Evolutionary conservation across 768 basidiomycete genomes (phyloP).

Genomic region (Thelephora aurantiotincta): DNA sequence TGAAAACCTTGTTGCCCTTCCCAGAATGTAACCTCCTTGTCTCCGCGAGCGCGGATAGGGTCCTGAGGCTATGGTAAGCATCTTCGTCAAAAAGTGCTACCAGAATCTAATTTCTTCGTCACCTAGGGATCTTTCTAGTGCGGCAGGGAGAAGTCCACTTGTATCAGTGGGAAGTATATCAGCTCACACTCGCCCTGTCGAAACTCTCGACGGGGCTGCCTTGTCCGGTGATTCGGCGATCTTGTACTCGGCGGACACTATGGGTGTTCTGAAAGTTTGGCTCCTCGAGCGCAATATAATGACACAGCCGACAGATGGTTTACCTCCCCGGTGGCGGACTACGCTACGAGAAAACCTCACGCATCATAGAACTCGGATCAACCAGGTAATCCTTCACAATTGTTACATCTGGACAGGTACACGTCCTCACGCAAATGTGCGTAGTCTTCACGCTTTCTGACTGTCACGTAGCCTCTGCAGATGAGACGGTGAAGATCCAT

Average conservation of each 20-base stretch:
- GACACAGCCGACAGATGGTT: constrained; percentile 17
- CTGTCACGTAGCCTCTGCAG: constrained; percentile 60
- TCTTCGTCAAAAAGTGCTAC: not conserved
- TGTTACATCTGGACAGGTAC: constrained; percentile 84
- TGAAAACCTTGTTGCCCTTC: constrained; percentile 71
- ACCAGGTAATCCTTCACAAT: constrained; percentile 51
- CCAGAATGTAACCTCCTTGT: constrained; percentile 53
- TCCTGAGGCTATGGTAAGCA: constrained; percentile 74
- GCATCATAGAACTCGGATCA: constrained; percentile 75
- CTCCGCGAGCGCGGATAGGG: constrained; percentile 85
- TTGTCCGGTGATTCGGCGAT: constrained; percentile 30
- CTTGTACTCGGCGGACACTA: constrained; percentile 80
- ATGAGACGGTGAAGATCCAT: constrained; percentile 66
- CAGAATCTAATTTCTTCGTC: not conserved
- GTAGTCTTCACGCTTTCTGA: not conserved
- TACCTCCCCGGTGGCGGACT: constrained; percentile 33
- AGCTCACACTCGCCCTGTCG: constrained; percentile 80
- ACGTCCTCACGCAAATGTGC: constrained; percentile 6
- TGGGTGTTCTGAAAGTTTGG: constrained; percentile 86
- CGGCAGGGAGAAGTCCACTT: constrained; percentile 27
- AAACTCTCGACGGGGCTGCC: constrained; percentile 48
- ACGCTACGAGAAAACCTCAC: constrained; percentile 39
- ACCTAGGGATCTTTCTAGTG: constrained; percentile 48
- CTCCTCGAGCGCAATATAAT: constrained; percentile 28
- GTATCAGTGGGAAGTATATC: constrained; percentile 54